A percentile compares a stretch with the other conserved stretches of the same genome.
These are phyloP conservation scores for Malassezia restricta DNA, from an alignment of 1,284 basidiomycete genomes.

Conservation along the genomic window DNA sequence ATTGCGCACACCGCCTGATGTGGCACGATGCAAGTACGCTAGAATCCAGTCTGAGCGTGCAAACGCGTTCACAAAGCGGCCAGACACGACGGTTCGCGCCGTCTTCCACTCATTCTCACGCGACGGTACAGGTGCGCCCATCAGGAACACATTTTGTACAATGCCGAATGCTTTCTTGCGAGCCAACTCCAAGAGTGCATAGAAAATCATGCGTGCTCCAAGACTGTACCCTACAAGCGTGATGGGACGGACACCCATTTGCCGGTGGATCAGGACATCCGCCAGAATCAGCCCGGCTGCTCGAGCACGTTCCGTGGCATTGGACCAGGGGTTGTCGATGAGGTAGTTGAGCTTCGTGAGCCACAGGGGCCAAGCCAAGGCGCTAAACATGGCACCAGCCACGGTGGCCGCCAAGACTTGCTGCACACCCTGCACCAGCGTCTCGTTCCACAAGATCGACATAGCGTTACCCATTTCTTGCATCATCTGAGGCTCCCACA, in stretches of 20 bases:
- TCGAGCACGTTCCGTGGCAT: constrained; percentile 38
- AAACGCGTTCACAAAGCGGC: constrained; percentile 43
- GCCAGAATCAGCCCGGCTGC: constrained; percentile 43
- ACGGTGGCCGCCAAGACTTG: constrained; percentile 41
- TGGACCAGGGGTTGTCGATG: constrained; percentile 46
- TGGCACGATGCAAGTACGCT: constrained; percentile 42
- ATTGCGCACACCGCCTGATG: constrained; percentile 39
- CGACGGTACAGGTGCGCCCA: constrained; percentile 42
- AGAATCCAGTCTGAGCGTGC: constrained; percentile 45
- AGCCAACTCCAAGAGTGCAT: constrained; percentile 36
- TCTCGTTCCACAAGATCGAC: constrained; percentile 44
- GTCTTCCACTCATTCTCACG: constrained; percentile 37
- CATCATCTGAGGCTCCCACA: constrained; percentile 47
- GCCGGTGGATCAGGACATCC: constrained; percentile 35
- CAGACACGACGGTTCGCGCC: constrained; percentile 35
- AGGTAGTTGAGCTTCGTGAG: constrained; percentile 43
- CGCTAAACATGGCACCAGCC: constrained; percentile 36
- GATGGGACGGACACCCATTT: constrained; percentile 44
- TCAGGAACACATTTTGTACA: constrained; percentile 44
- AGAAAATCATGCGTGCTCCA: constrained; percentile 43
- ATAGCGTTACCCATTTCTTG: constrained; percentile 46
- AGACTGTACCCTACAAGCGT: constrained; percentile 44
- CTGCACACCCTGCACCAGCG: constrained; percentile 43
- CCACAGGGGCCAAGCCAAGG: constrained; percentile 44
- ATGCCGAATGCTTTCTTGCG: constrained; percentile 40